Conservation (phyloP, 306 rosid species). For the Trichosanthes truncata region DNA sequence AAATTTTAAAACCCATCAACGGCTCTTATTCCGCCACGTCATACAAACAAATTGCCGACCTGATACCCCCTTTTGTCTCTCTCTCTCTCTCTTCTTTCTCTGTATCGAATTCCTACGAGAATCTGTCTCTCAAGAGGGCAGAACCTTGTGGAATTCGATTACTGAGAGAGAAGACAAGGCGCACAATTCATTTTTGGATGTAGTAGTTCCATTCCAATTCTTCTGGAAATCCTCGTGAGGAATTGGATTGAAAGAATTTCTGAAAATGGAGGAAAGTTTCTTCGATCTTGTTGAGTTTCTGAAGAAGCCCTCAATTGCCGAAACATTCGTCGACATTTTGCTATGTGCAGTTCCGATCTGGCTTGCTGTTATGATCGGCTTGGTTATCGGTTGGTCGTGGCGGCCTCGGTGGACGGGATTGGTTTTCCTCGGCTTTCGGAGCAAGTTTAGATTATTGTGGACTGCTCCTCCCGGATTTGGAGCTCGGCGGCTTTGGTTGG, state of each 20-base stretch:
- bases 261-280: constrained; percentile 57
- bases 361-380: constrained; percentile 93
- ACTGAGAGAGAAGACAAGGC: background rate
- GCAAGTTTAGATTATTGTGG: constrained; percentile 74
- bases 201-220: background rate
- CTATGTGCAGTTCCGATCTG: constrained; percentile 95
- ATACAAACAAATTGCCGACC: background rate
- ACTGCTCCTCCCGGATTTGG: constrained; percentile 97
- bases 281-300: constrained; percentile 65
- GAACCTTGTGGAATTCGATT: background rate
- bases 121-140: background rate
- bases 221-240: background rate
- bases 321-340: constrained; percentile 90
- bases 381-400: constrained; percentile 94
- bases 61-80: background rate
- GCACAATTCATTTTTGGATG: background rate
- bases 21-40: background rate
- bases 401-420: constrained; percentile 93
- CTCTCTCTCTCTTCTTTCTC: background rate
- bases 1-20: background rate
- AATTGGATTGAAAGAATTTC: too few species aligned
- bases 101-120: background rate
- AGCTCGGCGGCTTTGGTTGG: constrained; percentile 89
- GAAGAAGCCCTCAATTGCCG: constrained; percentile 67
- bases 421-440: constrained; percentile 79